phyloP scores from a whole-genome alignment of 352 stramenopile species.

The Globisporangium acanthophoron region DNA sequence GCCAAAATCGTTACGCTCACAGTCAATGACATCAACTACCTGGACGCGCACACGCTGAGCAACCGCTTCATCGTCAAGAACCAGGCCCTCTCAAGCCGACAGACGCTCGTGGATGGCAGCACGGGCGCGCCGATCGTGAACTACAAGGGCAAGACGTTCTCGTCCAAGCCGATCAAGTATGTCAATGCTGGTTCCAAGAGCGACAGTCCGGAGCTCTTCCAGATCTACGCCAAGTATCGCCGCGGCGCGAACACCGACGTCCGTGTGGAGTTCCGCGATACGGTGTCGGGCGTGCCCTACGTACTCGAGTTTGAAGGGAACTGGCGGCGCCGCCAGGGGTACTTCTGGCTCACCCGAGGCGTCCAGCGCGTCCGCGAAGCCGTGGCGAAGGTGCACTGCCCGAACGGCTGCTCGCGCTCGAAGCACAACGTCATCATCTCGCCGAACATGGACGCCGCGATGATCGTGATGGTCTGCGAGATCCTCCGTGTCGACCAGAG shows the following conservation, averaged over 20 bases:
- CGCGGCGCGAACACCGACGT: not conserved
- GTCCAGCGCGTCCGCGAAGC: not conserved
- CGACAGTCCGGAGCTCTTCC: not conserved
- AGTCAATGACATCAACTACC: not conserved
- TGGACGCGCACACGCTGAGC: not conserved
- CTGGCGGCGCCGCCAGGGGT: conserved; percentile 1
- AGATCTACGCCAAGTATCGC: not conserved
- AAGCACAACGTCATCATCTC: conserved; percentile 18
- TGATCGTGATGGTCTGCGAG: conserved; percentile 10
- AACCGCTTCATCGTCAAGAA: not conserved
- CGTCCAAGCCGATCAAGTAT: not conserved
- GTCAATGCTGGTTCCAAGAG: not conserved
- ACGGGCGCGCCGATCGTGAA: not conserved
- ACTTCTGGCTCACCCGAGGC: conserved; percentile 6
- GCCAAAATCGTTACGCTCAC: not conserved
- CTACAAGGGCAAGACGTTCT: not conserved
- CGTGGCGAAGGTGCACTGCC: not conserved
- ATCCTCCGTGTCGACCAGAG: too few relatives aligned
- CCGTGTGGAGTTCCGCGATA: too few relatives aligned
- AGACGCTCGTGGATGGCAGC: not conserved
- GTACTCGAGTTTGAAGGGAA: not conserved
- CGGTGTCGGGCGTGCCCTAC: not conserved
- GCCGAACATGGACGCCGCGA: conserved; percentile 20
- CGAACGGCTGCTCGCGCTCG: not conserved
- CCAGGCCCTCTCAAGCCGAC: not conserved